phyloP scores from a whole-genome alignment of 805 yeast genomes.

The Ogataea methylovora region DNA sequence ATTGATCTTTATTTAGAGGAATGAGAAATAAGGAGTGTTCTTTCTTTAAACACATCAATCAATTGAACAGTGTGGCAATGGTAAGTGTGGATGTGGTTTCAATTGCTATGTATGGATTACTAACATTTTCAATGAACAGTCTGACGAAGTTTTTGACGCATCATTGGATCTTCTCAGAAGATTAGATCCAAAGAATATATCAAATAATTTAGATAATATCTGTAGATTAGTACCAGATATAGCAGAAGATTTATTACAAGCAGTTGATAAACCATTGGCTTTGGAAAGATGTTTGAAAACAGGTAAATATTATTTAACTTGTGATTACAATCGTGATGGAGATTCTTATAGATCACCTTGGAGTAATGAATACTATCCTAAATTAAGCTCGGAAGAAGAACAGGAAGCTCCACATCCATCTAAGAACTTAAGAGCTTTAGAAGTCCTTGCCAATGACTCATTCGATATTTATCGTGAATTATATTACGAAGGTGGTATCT shows the following conservation, averaged over 20 bases:
- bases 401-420: slow-evolving; percentile 73
- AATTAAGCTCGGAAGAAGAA: slow-evolving; percentile 48
- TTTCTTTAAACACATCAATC: too few species aligned
- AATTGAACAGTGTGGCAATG: neutral
- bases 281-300: slow-evolving; percentile 40
- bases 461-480: slow-evolving; percentile 89
- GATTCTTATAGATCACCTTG: slow-evolving; percentile 91
- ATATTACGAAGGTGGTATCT: slow-evolving; percentile 91
- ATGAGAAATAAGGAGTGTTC: too few species aligned
- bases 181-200: slow-evolving; percentile 57
- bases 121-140: neutral
- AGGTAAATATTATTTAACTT: slow-evolving; percentile 68
- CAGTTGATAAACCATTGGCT: slow-evolving; percentile 79
- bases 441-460: slow-evolving; percentile 77
- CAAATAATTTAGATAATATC: slow-evolving; percentile 34
- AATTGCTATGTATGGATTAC: neutral
- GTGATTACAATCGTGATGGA: slow-evolving; percentile 94
- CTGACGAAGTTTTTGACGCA: slow-evolving; percentile 58
- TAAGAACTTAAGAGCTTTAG: slow-evolving; percentile 59
- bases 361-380: slow-evolving; percentile 66
- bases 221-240: slow-evolving; percentile 56
- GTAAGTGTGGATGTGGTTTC: neutral
- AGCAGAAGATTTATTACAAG: slow-evolving; percentile 80
- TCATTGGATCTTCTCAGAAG: slow-evolving; percentile 73
- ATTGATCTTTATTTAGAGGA: too few species aligned